Evolutionary conservation across 192 early-diverging fungal genomes (phyloP).

Genomic region (Gaertneriomyces sp.): DNA sequence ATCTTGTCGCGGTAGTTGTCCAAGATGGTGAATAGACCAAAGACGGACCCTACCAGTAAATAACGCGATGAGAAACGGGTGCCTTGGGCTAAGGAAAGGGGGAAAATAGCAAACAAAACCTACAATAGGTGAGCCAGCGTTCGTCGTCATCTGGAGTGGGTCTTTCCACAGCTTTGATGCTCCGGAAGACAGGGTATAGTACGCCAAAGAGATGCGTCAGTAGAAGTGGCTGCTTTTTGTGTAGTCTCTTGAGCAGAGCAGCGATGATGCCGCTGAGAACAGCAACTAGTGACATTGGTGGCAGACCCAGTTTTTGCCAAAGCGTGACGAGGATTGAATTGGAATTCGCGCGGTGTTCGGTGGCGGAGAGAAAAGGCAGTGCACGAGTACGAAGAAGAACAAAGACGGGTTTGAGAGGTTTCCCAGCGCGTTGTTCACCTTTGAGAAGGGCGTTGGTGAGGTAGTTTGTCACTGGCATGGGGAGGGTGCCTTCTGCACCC

Average conservation of each 20-base stretch:
- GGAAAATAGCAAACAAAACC: conserved; percentile 15
- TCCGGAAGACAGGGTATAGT: conserved; percentile 39
- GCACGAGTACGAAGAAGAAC: conserved; percentile 5
- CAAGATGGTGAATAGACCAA: conserved; percentile 43
- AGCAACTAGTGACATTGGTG: conserved; percentile 34
- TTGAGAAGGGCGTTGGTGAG: too few relatives aligned
- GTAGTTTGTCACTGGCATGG: too few relatives aligned
- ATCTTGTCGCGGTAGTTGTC: conserved; percentile 34
- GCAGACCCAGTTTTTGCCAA: conserved; percentile 27
- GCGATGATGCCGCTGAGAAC: conserved; percentile 15
- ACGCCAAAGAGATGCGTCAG: conserved; percentile 42
- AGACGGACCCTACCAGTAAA: conserved; percentile 40
- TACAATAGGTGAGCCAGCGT: conserved; percentile 54
- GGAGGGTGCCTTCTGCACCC: too few relatives aligned
- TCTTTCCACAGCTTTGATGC: conserved; percentile 43
- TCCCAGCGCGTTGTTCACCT: background rate
- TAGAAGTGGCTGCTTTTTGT: conserved; percentile 34
- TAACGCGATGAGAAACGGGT: background rate
- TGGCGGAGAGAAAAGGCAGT: conserved; percentile 10
- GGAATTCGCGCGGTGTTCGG: conserved; percentile 24
- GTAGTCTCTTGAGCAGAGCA: conserved; percentile 29
- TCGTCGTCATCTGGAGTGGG: conserved; percentile 50
- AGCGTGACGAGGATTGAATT: conserved; percentile 35
- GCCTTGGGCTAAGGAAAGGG: background rate
- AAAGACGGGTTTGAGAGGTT: conserved; percentile 7